phyloP scores from a whole-genome alignment of 2,329 filamentous ascomycete genomes.

The Penicillium sp. region DNA sequence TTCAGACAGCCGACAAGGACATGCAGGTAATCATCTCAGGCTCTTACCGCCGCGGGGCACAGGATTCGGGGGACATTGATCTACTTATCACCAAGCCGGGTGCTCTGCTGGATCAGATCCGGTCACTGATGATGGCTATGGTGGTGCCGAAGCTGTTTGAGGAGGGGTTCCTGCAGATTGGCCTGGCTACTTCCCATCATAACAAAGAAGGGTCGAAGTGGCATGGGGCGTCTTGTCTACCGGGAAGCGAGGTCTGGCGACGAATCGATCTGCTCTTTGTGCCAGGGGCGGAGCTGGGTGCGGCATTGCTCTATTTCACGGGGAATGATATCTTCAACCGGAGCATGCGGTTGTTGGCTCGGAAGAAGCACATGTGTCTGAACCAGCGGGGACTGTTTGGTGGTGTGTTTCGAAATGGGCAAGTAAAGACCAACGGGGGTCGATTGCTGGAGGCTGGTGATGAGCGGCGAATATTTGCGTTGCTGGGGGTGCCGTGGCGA shows the following conservation, averaged over 20 bases:
- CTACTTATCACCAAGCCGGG: constrained; percentile 75
- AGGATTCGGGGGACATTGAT: constrained; percentile 80
- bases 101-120: constrained; percentile 62
- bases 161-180: constrained; percentile 69
- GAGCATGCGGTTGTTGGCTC: constrained; percentile 77
- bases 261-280: constrained; percentile 85
- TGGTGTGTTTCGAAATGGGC: constrained; percentile 66
- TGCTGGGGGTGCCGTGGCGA: constrained; percentile 82
- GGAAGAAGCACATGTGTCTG: constrained; percentile 78
- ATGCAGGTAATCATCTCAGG: constrained; percentile 78
- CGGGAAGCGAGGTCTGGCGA: constrained; percentile 67
- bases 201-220: constrained; percentile 71
- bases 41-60: constrained; percentile 80
- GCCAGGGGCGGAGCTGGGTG: constrained; percentile 77
- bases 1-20: constrained; percentile 62
- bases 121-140: constrained; percentile 62
- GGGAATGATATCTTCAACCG: constrained; percentile 95
- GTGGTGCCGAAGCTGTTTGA: constrained; percentile 67
- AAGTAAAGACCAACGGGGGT: constrained; percentile 68
- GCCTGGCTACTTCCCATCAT: constrained; percentile 64
- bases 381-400: constrained; percentile 82
- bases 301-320: constrained; percentile 91
- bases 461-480: constrained; percentile 80
- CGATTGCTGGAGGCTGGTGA: constrained; percentile 72
- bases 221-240: constrained; percentile 82